Percentiles rank a stretch among this genome's conserved stretches.
Conservation (phyloP, 441 rosid species). For the Bocquillonia castaneifolia region DNA sequence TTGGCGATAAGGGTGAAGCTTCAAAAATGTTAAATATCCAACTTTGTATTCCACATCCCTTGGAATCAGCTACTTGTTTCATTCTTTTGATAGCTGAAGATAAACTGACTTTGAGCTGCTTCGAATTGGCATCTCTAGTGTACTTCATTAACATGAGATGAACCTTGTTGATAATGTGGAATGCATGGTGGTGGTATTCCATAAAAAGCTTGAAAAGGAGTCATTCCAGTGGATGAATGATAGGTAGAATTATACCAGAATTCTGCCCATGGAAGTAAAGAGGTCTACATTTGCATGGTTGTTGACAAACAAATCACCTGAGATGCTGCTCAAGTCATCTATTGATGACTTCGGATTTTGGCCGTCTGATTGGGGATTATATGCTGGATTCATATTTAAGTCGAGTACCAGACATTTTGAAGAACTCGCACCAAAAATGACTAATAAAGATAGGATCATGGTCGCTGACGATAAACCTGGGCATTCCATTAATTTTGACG, state of each 20-base stretch:
- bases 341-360: not conserved
- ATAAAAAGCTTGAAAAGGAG: too few species aligned
- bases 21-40: not conserved
- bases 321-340: not conserved
- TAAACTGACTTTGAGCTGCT: not conserved
- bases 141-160: not conserved
- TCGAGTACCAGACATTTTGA: not conserved
- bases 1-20: conserved; percentile 8
- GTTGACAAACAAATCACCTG: not conserved
- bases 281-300: not conserved
- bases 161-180: not conserved
- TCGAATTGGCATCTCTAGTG: not conserved
- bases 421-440: not conserved
- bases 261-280: too few species aligned
- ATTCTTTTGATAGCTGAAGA: not conserved
- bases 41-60: not conserved
- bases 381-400: not conserved
- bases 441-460: not conserved
- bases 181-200: too few species aligned
- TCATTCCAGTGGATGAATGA: too few species aligned
- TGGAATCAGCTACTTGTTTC: not conserved
- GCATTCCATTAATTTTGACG: not conserved
- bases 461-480: not conserved
- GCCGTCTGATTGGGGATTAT: not conserved
- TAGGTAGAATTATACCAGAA: too few species aligned